Conservation (phyloP, 2,329 filamentous ascomycete genomes). For the Xylariaceae sp. region DNA sequence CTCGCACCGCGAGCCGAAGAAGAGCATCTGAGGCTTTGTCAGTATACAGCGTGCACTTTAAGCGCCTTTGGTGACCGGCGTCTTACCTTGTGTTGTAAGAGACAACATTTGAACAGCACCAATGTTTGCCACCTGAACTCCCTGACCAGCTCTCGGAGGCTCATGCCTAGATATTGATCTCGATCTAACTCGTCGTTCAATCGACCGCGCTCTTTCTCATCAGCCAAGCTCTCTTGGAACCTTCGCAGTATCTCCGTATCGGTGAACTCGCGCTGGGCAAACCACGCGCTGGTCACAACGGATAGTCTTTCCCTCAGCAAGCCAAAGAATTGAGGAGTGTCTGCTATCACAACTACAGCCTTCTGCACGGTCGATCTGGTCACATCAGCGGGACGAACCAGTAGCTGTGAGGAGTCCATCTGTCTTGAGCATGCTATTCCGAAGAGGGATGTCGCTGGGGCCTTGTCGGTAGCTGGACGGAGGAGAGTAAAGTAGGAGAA, state of each 20-base stretch:
- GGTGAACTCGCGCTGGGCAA: slow-evolving; percentile 87
- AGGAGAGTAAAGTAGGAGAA: slow-evolving; percentile 98
- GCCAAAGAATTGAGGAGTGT: slow-evolving; percentile 85
- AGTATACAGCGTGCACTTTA: slow-evolving; percentile 1
- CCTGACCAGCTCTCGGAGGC: slow-evolving; percentile 83
- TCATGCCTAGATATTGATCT: slow-evolving; percentile 85
- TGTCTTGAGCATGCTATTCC: slow-evolving; percentile 94
- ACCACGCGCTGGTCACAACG: slow-evolving; percentile 93
- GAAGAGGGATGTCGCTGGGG: slow-evolving; percentile 77
- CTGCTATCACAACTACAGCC: slow-evolving; percentile 91
- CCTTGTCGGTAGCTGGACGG: slow-evolving; percentile 49
- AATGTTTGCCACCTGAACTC: slow-evolving; percentile 94
- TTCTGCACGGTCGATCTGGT: slow-evolving; percentile 98
- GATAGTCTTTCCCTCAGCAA: slow-evolving; percentile 85
- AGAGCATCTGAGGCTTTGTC: slow-evolving; percentile 70
- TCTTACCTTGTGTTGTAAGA: slow-evolving; percentile 86
- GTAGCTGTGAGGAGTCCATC: slow-evolving; percentile 72
- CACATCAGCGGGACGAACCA: slow-evolving; percentile 79
- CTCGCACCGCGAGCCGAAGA: slow-evolving; percentile 96
- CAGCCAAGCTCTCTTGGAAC: slow-evolving; percentile 84
- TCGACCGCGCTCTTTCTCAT: slow-evolving; percentile 55
- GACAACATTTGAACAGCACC: slow-evolving; percentile 86
- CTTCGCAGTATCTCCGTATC: slow-evolving; percentile 85
- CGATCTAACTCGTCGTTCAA: slow-evolving; percentile 65
- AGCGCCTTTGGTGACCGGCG: background rate